phyloP scores from a whole-genome alignment of 257 asterid species.

The Vinca minor region DNA sequence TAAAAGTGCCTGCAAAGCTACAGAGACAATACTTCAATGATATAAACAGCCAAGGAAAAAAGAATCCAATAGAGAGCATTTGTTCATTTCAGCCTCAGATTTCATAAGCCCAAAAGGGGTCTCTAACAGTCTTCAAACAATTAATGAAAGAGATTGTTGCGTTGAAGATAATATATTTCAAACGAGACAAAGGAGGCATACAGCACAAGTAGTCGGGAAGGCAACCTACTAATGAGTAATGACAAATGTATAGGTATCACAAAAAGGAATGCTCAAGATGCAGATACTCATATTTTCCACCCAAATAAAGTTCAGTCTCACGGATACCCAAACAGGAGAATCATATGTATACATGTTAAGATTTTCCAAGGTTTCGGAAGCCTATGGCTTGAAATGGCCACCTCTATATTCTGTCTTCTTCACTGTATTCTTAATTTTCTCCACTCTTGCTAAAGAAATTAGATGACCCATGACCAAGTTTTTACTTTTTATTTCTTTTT shows the following conservation, averaged over 20 bases:
- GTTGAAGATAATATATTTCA: neutral
- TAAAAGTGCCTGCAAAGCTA: conserved; percentile 94
- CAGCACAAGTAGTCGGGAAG: neutral
- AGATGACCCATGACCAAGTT: neutral
- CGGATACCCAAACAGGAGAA: neutral
- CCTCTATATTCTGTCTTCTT: neutral
- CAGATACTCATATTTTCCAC: no score
- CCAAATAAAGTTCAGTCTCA: neutral
- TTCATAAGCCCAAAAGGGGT: neutral
- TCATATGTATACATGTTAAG: neutral
- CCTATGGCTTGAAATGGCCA: neutral
- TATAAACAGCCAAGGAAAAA: conserved; percentile 13
- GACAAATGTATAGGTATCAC: neutral
- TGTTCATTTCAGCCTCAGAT: neutral
- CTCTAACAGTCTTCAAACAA: neutral
- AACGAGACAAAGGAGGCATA: neutral
- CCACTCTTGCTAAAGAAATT: neutral
- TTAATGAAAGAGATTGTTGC: neutral
- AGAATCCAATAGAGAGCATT: neutral
- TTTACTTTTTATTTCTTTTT: no score
- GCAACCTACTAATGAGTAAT: neutral
- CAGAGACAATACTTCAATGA: conserved; percentile 24
- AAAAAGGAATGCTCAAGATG: neutral
- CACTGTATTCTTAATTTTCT: neutral
- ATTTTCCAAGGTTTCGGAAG: neutral